Evolutionary conservation across 768 basidiomycete species (phyloP).

Genomic region (Mycena floridula): DNA sequence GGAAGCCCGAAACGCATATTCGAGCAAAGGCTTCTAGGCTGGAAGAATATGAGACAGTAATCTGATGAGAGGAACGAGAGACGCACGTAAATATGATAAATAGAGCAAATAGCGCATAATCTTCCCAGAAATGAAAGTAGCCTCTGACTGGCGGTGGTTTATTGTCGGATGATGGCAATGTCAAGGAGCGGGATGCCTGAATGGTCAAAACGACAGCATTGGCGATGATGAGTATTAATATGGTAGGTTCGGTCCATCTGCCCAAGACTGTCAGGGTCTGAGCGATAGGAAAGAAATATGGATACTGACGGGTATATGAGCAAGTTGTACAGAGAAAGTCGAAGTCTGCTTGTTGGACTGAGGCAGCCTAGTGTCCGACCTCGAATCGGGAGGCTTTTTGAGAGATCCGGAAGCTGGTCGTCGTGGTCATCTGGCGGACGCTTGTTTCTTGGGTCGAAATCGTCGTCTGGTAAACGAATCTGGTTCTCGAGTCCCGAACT

Average conservation of each 20-base stretch:
- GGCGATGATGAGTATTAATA: slow-evolving; percentile 77
- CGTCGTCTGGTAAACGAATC: slow-evolving; percentile 45
- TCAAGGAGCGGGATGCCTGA: slow-evolving; percentile 63
- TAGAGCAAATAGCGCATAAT: slow-evolving; percentile 75
- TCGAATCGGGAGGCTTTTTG: slow-evolving; percentile 47
- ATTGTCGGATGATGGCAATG: slow-evolving; percentile 40
- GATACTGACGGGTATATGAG: slow-evolving; percentile 64
- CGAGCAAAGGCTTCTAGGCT: slow-evolving; percentile 84
- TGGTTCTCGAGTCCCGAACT: slow-evolving; percentile 56
- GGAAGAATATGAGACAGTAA: slow-evolving; percentile 6
- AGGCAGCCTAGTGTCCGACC: slow-evolving; percentile 78
- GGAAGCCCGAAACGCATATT: slow-evolving; percentile 83
- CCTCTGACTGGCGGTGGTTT: slow-evolving; percentile 44
- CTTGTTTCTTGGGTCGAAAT: slow-evolving; percentile 24
- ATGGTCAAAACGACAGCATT: slow-evolving; percentile 79
- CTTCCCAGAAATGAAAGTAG: slow-evolving; percentile 89
- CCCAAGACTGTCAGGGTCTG: no score
- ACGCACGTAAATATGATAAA: slow-evolving; percentile 85
- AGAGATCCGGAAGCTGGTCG: slow-evolving; percentile 35
- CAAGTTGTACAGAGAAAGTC: slow-evolving; percentile 59
- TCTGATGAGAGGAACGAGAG: no score
- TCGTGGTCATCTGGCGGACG: slow-evolving; percentile 23
- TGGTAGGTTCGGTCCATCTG: slow-evolving; percentile 83
- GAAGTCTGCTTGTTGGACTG: slow-evolving; percentile 58
- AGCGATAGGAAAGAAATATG: slow-evolving; percentile 4